phyloP scores from a whole-genome alignment of 2,329 filamentous ascomycete species.

The Talaromyces albobiverticillius region DNA sequence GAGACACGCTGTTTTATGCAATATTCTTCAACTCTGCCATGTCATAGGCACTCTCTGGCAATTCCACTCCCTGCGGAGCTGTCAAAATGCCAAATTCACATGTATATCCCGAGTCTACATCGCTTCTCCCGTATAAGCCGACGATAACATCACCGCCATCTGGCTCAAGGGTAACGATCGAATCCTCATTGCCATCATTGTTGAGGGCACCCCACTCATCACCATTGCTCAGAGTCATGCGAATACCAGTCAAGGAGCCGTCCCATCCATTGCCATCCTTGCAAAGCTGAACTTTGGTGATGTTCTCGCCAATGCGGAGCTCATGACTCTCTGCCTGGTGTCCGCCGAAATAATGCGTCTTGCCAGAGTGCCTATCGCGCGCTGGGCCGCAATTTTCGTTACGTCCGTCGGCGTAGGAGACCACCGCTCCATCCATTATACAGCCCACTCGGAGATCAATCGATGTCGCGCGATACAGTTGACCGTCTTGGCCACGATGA shows the following conservation, averaged over 20 bases:
- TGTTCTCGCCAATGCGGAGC: neutral
- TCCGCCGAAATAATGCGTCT: constrained; percentile 31
- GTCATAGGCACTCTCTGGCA: constrained; percentile 42
- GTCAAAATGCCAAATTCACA: constrained; percentile 51
- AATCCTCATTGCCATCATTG: neutral
- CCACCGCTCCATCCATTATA: constrained; percentile 45
- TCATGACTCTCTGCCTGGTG: neutral
- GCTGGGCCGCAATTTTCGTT: constrained; percentile 43
- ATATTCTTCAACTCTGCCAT: constrained; percentile 36
- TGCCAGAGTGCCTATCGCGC: constrained; percentile 21
- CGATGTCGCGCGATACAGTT: constrained; percentile 29
- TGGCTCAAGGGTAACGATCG: constrained; percentile 26
- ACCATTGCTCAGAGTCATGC: constrained; percentile 24
- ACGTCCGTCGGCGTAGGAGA: constrained; percentile 46
- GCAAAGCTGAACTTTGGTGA: neutral
- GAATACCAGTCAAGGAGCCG: constrained; percentile 16
- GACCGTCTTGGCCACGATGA: constrained; percentile 26
- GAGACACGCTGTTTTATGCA: neutral
- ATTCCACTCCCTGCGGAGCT: constrained; percentile 36
- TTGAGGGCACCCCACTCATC: constrained; percentile 30
- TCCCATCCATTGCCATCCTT: neutral
- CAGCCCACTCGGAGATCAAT: constrained; percentile 48
- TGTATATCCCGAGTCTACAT: constrained; percentile 21
- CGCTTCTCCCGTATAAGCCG: constrained; percentile 46
- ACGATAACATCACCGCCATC: constrained; percentile 40